Evolutionary conservation across 495 filamentous ascomycete species (phyloP), one percentile per base, ranked within the genome.

Genomic region (Paragyromitra xinjiangensis): DNA sequence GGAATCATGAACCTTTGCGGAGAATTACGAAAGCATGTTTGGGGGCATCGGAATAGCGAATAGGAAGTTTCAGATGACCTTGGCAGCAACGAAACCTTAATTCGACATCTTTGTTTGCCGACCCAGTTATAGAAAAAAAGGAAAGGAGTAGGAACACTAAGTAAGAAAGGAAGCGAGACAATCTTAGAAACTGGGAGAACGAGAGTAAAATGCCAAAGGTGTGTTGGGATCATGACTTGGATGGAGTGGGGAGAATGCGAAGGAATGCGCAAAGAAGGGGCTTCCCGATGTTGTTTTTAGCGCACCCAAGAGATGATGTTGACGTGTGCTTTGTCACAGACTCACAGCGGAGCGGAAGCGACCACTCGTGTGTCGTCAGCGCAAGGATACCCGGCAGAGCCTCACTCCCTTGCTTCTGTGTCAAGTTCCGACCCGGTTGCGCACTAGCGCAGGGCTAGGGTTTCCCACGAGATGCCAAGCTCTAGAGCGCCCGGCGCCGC

Each of bases 391-490:
- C 74, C 66, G 75, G 42, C 77, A 78, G 77, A 79, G 77, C 77
- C 77, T 79, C 77, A 78, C 75, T 79, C 77, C 77, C 77, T 79
- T 79, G 75, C 77, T 78, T 79, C 77, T 79, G 77, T 78, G 72
- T 75, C 72, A 75, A 75, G 67, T 75, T 75, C 73, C 73, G 77
- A 78, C 77, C 77, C 68, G 77, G 77, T 79, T 79, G 77, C 75
- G 73, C 77, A 78, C 77, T 79, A 78, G 75, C 51, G 44, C 22
- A 66, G 74, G 77, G 77, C 55, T 79, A 79, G 77, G 77, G 66
- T 78, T 79, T 5, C 26, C n/a, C 75, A 79, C 77, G 75, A 79
- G 75, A 65, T 66, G 77, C 77, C 77, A 79, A 79, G 77, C 9
- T 51, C 45, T 77, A 42, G 59, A 73, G 74, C 74, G 59, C 74